phyloP scores from a whole-genome alignment of 331 rosid species.

The Rosa hybrid region DNA sequence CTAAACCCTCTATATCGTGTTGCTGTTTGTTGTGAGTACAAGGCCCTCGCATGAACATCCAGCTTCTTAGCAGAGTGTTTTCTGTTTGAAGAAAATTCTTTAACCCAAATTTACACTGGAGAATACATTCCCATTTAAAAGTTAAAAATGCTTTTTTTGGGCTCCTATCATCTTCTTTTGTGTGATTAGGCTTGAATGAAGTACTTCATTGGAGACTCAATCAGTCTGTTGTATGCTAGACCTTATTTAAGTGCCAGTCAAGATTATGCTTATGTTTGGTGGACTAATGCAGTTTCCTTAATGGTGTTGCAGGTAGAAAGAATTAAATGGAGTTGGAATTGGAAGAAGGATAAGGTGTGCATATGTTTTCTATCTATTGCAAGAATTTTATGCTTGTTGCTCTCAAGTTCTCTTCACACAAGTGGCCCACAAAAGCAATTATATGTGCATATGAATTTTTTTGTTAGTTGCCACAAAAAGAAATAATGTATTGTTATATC shows the following conservation, averaged over 20 bases:
- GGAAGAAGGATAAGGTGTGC: constrained; percentile 14
- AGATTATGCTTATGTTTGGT: not conserved
- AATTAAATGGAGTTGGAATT: not conserved
- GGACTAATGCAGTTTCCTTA: not conserved
- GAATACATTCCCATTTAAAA: not conserved
- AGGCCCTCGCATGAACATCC: not conserved
- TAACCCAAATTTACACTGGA: not conserved
- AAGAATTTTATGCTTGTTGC: not conserved
- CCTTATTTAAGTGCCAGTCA: no score
- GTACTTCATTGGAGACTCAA: no score
- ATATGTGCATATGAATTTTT: constrained; percentile 6
- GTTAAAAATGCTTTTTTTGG: not conserved
- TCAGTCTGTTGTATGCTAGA: no score
- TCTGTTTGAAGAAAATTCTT: not conserved
- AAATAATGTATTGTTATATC: not conserved
- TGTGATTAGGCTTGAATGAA: not conserved
- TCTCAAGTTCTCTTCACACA: not conserved
- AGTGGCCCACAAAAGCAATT: not conserved
- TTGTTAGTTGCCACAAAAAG: not conserved
- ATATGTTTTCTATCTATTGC: not conserved
- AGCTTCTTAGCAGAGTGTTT: not conserved
- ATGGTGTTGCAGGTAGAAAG: constrained; percentile 3
- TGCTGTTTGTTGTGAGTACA: not conserved
- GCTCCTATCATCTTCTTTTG: not conserved
- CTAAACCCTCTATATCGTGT: not conserved